Evolutionary conservation across 140 eudicot species (phyloP).

Genomic region (Anethum foeniculum): DNA sequence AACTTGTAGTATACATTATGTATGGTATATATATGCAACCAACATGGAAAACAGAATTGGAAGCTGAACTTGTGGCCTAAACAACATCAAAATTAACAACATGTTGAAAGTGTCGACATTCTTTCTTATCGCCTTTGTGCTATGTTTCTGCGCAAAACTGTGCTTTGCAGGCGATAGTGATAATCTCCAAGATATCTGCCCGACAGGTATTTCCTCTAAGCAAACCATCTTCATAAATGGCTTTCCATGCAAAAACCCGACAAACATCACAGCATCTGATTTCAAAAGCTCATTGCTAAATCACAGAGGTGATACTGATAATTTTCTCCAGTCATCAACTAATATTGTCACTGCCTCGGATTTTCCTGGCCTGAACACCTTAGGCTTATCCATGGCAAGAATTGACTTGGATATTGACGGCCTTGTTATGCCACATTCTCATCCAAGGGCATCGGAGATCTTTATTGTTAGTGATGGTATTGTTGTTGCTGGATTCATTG

Average conservation of each 20-base stretch:
- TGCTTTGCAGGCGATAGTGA: constrained; percentile 33
- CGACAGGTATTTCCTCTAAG: constrained; percentile 29
- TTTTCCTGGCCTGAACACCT: constrained; percentile 70
- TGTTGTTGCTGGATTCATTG: constrained; percentile 63
- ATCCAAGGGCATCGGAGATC: constrained; percentile 70
- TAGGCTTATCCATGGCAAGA: constrained; percentile 47
- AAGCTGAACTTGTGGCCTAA: neutral
- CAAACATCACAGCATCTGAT: constrained; percentile 47
- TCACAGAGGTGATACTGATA: constrained; percentile 35
- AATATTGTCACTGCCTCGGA: constrained; percentile 39
- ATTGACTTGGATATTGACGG: constrained; percentile 66
- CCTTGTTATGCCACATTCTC: constrained; percentile 57
- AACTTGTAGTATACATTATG: neutral
- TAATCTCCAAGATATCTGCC: constrained; percentile 59
- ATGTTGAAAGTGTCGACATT: constrained; percentile 18
- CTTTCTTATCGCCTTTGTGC: constrained; percentile 9
- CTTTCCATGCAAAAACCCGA: constrained; percentile 60
- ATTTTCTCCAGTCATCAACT: constrained; percentile 33
- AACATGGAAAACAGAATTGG: neutral
- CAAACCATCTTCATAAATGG: constrained; percentile 53
- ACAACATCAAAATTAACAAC: neutral
- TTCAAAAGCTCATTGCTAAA: constrained; percentile 44
- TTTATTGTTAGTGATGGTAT: constrained; percentile 44
- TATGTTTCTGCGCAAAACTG: constrained; percentile 10
- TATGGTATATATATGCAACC: neutral